Evolutionary conservation across 2,329 filamentous ascomycete species (phyloP).

Genomic region (Monilinia vaccinii-corymbosi): DNA sequence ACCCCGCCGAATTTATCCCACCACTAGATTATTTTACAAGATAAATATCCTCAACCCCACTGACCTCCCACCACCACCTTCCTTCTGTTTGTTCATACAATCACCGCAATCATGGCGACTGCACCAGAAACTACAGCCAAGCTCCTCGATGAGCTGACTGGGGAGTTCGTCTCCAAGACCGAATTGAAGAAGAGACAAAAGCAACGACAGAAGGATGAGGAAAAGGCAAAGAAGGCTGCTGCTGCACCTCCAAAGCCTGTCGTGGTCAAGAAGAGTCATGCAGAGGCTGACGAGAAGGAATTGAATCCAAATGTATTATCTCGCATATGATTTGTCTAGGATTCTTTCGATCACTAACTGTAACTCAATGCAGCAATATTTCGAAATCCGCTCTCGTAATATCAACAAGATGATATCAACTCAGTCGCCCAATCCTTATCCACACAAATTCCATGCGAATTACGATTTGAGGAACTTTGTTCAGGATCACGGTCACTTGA

Average conservation of each 20-base stretch:
- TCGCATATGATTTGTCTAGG: neutral
- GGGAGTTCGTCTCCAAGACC: constrained; percentile 75
- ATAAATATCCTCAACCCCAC: no score
- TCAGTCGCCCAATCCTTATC: constrained; percentile 69
- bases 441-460: constrained; percentile 84
- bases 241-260: constrained; percentile 50
- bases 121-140: constrained; percentile 24
- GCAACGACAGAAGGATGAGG: constrained; percentile 75
- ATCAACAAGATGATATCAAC: constrained; percentile 49
- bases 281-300: constrained; percentile 58
- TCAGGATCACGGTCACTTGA: constrained; percentile 67
- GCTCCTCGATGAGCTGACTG: constrained; percentile 84
- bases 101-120: constrained; percentile 26
- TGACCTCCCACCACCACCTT: neutral
- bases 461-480: constrained; percentile 76
- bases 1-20: no score
- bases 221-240: constrained; percentile 81
- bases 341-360: constrained; percentile 12
- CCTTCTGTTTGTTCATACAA: neutral
- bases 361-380: constrained; percentile 60
- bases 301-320: constrained; percentile 58
- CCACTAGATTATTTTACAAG: no score
- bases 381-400: constrained; percentile 82
- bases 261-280: constrained; percentile 45
- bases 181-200: constrained; percentile 95